A percentile compares a stretch with the other conserved stretches of the same genome.
These are phyloP conservation scores for Lantana camara DNA, from an alignment of 257 asterid genomes.

Conservation along the genomic window DNA sequence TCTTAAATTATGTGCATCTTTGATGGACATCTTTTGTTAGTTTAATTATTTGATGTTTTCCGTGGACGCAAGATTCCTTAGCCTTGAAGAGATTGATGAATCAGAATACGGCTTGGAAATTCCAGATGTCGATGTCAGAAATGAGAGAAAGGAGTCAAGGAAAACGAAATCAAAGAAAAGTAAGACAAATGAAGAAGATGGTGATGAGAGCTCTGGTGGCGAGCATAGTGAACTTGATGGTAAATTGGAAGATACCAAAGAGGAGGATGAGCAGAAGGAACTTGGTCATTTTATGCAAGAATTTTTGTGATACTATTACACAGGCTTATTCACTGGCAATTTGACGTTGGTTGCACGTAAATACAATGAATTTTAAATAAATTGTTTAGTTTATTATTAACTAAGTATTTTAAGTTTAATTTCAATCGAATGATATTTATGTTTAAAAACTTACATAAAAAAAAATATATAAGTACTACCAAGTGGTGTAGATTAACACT, in stretches of 20 bases:
- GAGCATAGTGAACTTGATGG: conserved; percentile 39
- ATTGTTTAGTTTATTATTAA: too few relatives aligned
- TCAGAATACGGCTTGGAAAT: conserved; percentile 63
- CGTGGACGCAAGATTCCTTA: conserved; percentile 65
- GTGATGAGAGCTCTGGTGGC: conserved; percentile 33
- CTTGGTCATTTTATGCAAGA: too few relatives aligned
- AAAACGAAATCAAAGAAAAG: conserved; percentile 44
- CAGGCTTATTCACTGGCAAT: too few relatives aligned
- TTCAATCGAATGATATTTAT: too few relatives aligned
- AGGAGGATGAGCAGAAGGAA: conserved; percentile 36
- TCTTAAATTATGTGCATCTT: neutral
- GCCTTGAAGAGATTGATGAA: conserved; percentile 93
- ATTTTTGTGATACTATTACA: too few relatives aligned
- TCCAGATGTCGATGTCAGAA: conserved; percentile 36
- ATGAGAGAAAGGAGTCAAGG: conserved; percentile 30
- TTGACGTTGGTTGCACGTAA: too few relatives aligned
- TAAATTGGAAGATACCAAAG: conserved; percentile 34
- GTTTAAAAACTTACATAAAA: too few relatives aligned
- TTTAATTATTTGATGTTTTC: conserved; percentile 15
- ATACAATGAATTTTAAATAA: too few relatives aligned
- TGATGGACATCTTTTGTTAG: conserved; percentile 8
- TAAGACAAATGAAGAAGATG: conserved; percentile 36
- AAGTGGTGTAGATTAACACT: too few relatives aligned
- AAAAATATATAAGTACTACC: too few relatives aligned
- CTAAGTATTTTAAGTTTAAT: too few relatives aligned